Evolutionary conservation across 2,329 filamentous ascomycete genomes (phyloP).

Genomic region (Verticillium dahliae): DNA sequence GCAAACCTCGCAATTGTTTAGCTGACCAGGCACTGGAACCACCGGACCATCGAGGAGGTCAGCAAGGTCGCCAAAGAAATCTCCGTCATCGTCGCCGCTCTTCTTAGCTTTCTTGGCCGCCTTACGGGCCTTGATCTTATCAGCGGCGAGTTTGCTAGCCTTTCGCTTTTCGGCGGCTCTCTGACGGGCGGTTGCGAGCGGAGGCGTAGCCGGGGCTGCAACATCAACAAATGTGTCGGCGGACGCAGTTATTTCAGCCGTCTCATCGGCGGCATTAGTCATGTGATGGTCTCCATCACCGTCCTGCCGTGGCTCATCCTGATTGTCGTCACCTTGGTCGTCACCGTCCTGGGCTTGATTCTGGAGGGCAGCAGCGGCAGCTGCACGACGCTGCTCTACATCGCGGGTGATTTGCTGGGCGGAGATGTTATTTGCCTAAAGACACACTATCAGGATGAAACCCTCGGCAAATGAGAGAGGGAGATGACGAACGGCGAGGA

Average conservation of each 20-base stretch:
- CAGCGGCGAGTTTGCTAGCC: slow-evolving; percentile 46
- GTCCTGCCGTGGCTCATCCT: not conserved
- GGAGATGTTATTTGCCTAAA: slow-evolving; percentile 65
- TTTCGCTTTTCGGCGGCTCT: slow-evolving; percentile 27
- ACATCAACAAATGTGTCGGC: slow-evolving; percentile 16
- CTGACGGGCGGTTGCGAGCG: slow-evolving; percentile 14
- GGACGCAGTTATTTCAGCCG: slow-evolving; percentile 19
- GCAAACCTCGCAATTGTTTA: slow-evolving; percentile 82
- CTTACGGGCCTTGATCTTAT: slow-evolving; percentile 58
- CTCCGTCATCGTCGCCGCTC: slow-evolving; percentile 38
- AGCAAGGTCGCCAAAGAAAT: slow-evolving; percentile 36
- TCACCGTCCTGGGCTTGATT: not conserved
- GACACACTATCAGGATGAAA: slow-evolving; percentile 10
- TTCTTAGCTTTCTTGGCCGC: slow-evolving; percentile 47
- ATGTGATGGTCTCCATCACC: not conserved
- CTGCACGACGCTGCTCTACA: slow-evolving; percentile 36
- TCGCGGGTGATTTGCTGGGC: slow-evolving; percentile 46
- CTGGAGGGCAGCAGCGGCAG: slow-evolving; percentile 12
- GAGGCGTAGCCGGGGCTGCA: slow-evolving; percentile 4
- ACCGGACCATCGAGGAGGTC: slow-evolving; percentile 39
- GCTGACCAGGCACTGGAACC: slow-evolving; percentile 69
- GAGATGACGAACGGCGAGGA: slow-evolving; percentile 34
- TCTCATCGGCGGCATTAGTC: not conserved
- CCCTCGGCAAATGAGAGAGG: slow-evolving; percentile 4
- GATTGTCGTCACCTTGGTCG: not conserved